Percentiles rank a stretch among this genome's conserved stretches.
These are phyloP conservation scores for Climacium dendroides DNA, from an alignment of 225 moss, liverwort and hornwort genomes.

Conservation along the genomic window DNA sequence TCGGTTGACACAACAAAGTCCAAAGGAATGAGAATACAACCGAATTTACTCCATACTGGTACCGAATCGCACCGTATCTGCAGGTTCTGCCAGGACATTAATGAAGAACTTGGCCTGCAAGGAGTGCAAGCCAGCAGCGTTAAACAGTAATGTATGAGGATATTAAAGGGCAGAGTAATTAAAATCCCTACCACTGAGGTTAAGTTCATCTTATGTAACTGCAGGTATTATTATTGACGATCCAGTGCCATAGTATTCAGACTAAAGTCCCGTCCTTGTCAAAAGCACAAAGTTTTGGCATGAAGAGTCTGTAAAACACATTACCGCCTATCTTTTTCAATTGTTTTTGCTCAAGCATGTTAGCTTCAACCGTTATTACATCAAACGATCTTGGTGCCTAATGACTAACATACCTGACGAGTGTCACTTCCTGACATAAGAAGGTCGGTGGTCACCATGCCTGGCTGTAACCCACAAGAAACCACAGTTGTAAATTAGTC, in stretches of 20 bases:
- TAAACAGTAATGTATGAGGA: not conserved
- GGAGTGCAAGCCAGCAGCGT: conserved; percentile 37
- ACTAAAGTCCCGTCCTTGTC: not conserved
- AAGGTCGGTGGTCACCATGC: conserved; percentile 98
- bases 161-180: not conserved
- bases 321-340: not conserved
- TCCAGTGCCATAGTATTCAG: not conserved
- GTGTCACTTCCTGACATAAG: conserved; percentile 84
- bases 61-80: conserved; percentile 46
- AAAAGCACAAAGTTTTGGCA: not conserved
- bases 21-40: not conserved
- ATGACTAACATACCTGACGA: conserved; percentile 43
- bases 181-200: not conserved
- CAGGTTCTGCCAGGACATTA: conserved; percentile 78
- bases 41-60: not conserved
- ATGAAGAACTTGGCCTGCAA: conserved; percentile 96
- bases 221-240: not conserved
- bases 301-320: not conserved
- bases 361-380: not conserved
- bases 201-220: not conserved
- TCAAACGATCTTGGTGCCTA: not conserved
- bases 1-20: not conserved
- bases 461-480: conserved; percentile 55
- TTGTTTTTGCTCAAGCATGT: not conserved
- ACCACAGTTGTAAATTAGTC: not conserved